A percentile compares a stretch with the other conserved stretches of the same genome.
Conservation (phyloP, 495 filamentous ascomycete species). For the Xylaria longipes region DNA sequence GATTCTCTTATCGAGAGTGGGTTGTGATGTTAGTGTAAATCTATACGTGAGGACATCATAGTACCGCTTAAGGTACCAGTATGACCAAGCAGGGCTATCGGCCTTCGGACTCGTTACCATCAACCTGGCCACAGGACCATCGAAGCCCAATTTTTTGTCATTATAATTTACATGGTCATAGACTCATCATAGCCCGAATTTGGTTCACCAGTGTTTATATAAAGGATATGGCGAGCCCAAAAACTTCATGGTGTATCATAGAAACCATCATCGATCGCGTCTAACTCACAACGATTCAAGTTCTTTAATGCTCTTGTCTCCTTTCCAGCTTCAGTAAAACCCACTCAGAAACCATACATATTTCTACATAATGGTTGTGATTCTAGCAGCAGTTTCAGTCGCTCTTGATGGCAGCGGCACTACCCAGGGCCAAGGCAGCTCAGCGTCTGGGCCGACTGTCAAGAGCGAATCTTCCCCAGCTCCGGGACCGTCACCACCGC, state of each 20-base stretch:
- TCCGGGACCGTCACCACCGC: neutral
- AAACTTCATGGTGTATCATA: neutral
- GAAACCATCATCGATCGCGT: conserved; percentile 5
- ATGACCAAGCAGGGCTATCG: neutral
- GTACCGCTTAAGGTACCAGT: neutral
- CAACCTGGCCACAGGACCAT: neutral
- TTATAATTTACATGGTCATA: conserved; percentile 3
- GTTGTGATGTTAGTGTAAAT: neutral
- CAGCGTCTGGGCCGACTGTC: neutral
- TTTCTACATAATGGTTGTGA: conserved; percentile 13
- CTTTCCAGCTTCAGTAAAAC: neutral
- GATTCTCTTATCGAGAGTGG: neutral
- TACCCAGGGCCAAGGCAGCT: conserved; percentile 16
- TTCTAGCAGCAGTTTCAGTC: conserved; percentile 23
- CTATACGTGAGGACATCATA: conserved; percentile 5
- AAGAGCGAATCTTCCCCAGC: conserved; percentile 12
- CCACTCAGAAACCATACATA: neutral
- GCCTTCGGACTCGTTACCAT: neutral
- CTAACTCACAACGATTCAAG: neutral
- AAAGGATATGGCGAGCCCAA: neutral
- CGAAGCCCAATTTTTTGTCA: neutral
- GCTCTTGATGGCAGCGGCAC: neutral
- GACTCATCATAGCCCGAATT: neutral
- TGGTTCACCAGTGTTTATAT: neutral
- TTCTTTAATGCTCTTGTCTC: neutral